Percentiles rank a stretch among this genome's conserved stretches.
These are phyloP conservation scores for Blastobotrys parvus DNA, from an alignment of 805 yeast genomes.

Conservation along the genomic window DNA sequence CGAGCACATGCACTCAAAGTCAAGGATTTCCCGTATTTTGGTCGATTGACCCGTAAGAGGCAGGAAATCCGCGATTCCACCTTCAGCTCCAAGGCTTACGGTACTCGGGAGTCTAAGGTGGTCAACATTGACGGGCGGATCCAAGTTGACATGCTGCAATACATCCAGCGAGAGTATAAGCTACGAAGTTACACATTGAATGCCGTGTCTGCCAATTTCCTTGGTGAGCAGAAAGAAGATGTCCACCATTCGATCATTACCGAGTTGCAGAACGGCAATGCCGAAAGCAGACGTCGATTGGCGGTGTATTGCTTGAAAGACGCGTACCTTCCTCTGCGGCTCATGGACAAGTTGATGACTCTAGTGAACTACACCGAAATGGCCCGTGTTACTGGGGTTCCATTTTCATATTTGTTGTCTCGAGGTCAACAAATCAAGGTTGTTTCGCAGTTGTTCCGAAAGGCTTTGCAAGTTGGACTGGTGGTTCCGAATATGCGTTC, in stretches of 20 bases:
- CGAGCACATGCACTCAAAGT: slow-evolving; percentile 71
- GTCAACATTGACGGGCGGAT: slow-evolving; percentile 93
- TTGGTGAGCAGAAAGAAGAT: slow-evolving; percentile 95
- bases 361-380: slow-evolving; percentile 94
- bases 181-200: slow-evolving; percentile 89
- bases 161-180: slow-evolving; percentile 90
- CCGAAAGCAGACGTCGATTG: slow-evolving; percentile 86
- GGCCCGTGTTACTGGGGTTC: slow-evolving; percentile 99
- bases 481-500: slow-evolving; percentile 84
- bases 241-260: slow-evolving; percentile 97
- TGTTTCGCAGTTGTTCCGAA: slow-evolving; percentile 87
- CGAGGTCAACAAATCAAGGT: slow-evolving; percentile 99
- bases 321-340: slow-evolving; percentile 82
- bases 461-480: slow-evolving; percentile 77
- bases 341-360: slow-evolving; percentile 91
- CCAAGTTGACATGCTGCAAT: slow-evolving; percentile 88
- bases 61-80: slow-evolving; percentile 77
- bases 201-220: slow-evolving; percentile 88
- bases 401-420: slow-evolving; percentile 77
- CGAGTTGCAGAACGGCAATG: slow-evolving; percentile 82
- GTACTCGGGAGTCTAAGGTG: slow-evolving; percentile 86
- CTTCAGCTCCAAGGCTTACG: slow-evolving; percentile 92
- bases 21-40: slow-evolving; percentile 72
- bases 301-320: slow-evolving; percentile 97
- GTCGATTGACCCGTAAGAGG: slow-evolving; percentile 56